Evolutionary conservation across 2,329 filamentous ascomycete species (phyloP).

Genomic region (Neofusicoccum ribis): DNA sequence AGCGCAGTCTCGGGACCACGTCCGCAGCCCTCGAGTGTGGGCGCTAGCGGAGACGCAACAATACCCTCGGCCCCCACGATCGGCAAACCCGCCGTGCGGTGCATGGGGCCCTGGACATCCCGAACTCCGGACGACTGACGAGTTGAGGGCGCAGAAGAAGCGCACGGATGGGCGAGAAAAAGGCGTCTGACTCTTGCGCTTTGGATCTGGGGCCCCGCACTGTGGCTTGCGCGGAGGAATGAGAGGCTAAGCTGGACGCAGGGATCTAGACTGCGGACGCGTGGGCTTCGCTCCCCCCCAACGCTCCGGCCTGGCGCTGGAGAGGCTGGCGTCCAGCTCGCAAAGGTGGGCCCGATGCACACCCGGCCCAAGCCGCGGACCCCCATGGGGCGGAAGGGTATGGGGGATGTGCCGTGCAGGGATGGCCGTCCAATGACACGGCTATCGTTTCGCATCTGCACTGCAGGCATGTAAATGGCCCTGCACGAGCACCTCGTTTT

Average conservation of each 20-base stretch:
- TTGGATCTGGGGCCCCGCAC: slow-evolving; percentile 17
- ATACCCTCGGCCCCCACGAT: slow-evolving; percentile 2
- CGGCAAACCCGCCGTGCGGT: not conserved
- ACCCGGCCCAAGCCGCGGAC: not conserved
- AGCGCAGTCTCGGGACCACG: slow-evolving; percentile 11
- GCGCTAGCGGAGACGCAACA: not conserved
- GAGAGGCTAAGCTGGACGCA: not conserved
- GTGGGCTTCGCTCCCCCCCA: not conserved
- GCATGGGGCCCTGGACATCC: not conserved
- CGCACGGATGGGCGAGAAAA: not conserved
- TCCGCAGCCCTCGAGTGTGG: not conserved
- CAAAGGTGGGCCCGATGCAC: not conserved
- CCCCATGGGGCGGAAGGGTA: not conserved
- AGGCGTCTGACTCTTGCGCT: too few species aligned
- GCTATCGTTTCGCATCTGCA: not conserved
- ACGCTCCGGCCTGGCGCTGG: not conserved
- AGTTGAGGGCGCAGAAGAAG: not conserved
- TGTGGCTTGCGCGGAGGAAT: not conserved
- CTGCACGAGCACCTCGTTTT: not conserved
- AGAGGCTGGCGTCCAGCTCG: too few species aligned
- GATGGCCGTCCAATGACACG: slow-evolving; percentile 4
- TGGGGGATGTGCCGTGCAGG: slow-evolving; percentile 7
- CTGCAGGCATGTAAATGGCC: not conserved
- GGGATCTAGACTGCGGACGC: slow-evolving; percentile 1
- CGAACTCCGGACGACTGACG: not conserved